Percentiles rank a stretch among this genome's conserved stretches.
phyloP scores from a whole-genome alignment of 2,329 filamentous ascomycete genomes.

The Beauveria sp. region DNA sequence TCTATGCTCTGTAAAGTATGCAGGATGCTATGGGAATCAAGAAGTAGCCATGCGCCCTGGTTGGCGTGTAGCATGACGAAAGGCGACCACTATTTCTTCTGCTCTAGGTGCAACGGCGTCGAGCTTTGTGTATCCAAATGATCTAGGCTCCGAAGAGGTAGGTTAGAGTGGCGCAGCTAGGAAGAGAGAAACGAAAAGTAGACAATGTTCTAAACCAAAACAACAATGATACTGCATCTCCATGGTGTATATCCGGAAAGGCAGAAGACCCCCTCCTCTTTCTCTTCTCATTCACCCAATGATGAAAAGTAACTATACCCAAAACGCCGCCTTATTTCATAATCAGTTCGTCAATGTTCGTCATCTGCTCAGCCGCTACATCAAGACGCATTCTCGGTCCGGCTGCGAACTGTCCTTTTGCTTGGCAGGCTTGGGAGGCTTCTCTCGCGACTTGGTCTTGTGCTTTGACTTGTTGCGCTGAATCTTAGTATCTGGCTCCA shows the following conservation, averaged over 20 bases:
- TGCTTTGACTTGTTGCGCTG: constrained; percentile 26
- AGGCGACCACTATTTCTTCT: not conserved
- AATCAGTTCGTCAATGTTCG: not conserved
- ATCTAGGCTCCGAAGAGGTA: not conserved
- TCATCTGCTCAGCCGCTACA: constrained; percentile 26
- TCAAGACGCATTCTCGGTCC: constrained; percentile 42
- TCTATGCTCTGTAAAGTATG: not conserved
- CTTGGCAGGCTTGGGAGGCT: constrained; percentile 27
- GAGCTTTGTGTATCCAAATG: constrained; percentile 1
- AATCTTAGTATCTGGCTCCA: constrained; percentile 17
- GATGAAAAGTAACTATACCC: not conserved
- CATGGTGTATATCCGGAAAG: constrained; percentile 1
- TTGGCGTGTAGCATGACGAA: not conserved
- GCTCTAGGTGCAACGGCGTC: not conserved
- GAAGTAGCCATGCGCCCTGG: not conserved
- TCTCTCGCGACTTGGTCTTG: constrained; percentile 31
- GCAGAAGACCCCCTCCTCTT: not conserved
- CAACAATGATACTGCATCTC: not conserved
- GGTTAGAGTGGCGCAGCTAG: not conserved
- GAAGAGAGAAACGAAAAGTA: not conserved
- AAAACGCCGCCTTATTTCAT: not conserved
- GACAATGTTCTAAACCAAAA: not conserved
- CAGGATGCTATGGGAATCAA: not conserved
- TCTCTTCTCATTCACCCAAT: not conserved
- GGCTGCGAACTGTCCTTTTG: constrained; percentile 24